A percentile compares a stretch with the other conserved stretches of the same genome.
These are phyloP conservation scores for Phytophthora fragariae DNA, from an alignment of 352 stramenopile genomes.

Conservation along the genomic window DNA sequence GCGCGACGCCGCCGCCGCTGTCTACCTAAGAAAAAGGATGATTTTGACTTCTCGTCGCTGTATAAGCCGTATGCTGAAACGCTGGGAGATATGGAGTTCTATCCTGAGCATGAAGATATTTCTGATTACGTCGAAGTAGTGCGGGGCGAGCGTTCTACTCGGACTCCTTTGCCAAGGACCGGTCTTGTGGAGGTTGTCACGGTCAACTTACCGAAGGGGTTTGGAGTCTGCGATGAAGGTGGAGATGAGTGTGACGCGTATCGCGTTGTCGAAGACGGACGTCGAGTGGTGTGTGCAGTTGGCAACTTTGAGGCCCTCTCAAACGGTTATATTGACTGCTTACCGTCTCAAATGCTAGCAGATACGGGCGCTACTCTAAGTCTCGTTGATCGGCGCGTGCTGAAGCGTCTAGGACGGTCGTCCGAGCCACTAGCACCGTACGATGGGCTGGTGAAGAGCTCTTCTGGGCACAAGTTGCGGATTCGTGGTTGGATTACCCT, in stretches of 20 bases:
- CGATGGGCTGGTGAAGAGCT: neutral
- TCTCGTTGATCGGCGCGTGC: neutral
- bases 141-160: neutral
- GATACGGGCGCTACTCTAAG: conserved; percentile 14
- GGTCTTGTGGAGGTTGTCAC: neutral
- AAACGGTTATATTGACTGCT: neutral
- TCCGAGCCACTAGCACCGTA: neutral
- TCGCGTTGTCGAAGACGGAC: neutral
- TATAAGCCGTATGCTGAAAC: neutral
- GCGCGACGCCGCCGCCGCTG: neutral
- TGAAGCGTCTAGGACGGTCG: neutral
- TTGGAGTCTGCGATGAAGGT: neutral
- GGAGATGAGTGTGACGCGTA: neutral
- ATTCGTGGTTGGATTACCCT: neutral
- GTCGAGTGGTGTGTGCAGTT: neutral
- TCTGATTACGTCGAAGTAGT: neutral
- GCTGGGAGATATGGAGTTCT: neutral
- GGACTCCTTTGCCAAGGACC: neutral
- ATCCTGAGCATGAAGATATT: neutral
- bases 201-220: neutral
- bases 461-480: neutral
- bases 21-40: neutral
- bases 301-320: conserved; percentile 7
- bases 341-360: conserved; percentile 3
- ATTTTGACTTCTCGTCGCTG: conserved; percentile 7